Percentiles rank a stretch among this genome's conserved stretches.
These are phyloP conservation scores for Geotrichum klebahnii DNA, from an alignment of 1,139 yeast genomes.

Conservation along the genomic window DNA sequence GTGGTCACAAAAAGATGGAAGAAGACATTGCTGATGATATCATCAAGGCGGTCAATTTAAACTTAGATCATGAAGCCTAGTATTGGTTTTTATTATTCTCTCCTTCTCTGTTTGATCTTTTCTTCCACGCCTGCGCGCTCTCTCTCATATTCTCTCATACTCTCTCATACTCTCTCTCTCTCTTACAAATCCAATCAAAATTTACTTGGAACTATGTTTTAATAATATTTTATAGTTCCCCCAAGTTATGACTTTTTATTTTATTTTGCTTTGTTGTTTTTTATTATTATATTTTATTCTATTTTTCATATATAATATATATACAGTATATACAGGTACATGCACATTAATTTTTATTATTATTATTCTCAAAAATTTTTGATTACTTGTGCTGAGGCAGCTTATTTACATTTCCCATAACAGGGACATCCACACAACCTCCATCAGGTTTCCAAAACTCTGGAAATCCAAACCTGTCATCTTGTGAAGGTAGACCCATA, in stretches of 20 bases:
- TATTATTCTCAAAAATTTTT: no score
- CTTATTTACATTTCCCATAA: constrained; percentile 23
- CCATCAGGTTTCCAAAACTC: constrained; percentile 55
- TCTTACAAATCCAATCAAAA: no score
- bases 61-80: constrained; percentile 8
- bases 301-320: not conserved
- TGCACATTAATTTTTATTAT: no score
- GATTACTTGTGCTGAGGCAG: constrained; percentile 19
- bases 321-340: not conserved
- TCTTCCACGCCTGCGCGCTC: no score
- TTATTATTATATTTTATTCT: not conserved
- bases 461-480: constrained; percentile 58
- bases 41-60: constrained; percentile 11
- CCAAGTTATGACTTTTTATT: constrained; percentile 1
- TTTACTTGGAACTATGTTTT: no score
- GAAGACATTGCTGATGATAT: constrained; percentile 29
- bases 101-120: no score
- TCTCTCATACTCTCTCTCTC: no score
- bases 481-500: constrained; percentile 45
- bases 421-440: constrained; percentile 22
- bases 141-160: no score
- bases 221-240: not conserved
- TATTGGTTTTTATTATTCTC: not conserved
- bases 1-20: constrained; percentile 27
- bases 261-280: no score